A percentile compares a stretch with the other conserved stretches of the same genome.
Conservation (phyloP, 345 rosid genomes). For the Viola odorata region DNA sequence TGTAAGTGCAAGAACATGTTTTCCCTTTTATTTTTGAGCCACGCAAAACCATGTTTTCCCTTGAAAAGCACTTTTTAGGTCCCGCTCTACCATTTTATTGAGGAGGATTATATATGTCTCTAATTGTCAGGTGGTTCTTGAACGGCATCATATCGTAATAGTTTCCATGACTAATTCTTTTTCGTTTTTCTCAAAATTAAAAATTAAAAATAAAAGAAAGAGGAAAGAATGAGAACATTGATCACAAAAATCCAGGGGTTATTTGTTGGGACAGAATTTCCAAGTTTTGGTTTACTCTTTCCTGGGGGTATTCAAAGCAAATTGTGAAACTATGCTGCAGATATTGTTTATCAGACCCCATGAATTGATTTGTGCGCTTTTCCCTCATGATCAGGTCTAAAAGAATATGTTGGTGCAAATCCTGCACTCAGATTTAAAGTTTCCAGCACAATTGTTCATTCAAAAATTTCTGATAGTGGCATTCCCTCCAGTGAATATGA, state of each 20-base stretch:
- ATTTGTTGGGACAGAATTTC: not conserved
- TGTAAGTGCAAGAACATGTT: no score
- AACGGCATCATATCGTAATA: no score
- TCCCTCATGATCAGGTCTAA: slow-evolving; percentile 55
- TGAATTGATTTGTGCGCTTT: not conserved
- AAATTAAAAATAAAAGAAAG: no score
- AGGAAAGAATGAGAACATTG: not conserved
- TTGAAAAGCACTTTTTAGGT: no score
- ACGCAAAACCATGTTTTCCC: no score
- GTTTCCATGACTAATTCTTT: no score
- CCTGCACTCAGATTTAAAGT: slow-evolving; percentile 60
- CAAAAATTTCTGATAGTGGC: slow-evolving; percentile 46
- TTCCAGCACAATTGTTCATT: slow-evolving; percentile 44
- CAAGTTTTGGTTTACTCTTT: not conserved
- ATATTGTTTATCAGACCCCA: not conserved
- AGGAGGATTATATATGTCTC: no score
- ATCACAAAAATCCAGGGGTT: not conserved
- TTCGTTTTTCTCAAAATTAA: no score
- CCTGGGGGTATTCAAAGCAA: not conserved
- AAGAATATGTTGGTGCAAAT: slow-evolving; percentile 90
- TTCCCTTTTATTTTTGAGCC: no score
- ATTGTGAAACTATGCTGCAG: not conserved
- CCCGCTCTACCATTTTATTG: no score
- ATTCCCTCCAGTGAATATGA: slow-evolving; percentile 45
- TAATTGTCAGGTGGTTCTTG: no score